Conservation (phyloP, 345 rosid species). For the Durio zibethinus region DNA sequence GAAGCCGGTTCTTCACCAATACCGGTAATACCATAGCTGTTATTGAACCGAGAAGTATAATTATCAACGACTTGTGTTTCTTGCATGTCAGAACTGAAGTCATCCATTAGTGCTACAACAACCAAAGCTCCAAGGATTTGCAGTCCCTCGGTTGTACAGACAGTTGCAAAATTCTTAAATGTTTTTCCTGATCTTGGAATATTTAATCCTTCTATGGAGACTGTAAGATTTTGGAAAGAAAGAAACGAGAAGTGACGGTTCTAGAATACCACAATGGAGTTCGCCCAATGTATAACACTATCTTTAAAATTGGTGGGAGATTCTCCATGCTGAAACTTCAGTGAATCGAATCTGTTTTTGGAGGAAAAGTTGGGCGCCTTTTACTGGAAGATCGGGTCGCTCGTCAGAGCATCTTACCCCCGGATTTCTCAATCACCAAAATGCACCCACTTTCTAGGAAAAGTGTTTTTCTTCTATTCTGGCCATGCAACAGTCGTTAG, state of each 20-base stretch:
- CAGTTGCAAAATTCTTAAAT: no score
- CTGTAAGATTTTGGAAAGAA: no score
- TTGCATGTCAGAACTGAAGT: not conserved
- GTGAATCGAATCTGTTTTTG: not conserved
- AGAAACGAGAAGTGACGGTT: no score
- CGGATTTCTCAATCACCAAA: not conserved
- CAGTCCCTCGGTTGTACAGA: not conserved
- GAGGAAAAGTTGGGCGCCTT: not conserved
- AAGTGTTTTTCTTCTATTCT: not conserved
- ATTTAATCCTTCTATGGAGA: no score
- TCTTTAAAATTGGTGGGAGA: not conserved
- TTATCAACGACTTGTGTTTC: not conserved
- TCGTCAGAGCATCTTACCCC: no score
- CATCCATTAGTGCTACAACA: not conserved
- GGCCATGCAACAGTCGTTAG: no score
- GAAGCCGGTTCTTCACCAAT: not conserved
- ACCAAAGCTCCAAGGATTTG: not conserved
- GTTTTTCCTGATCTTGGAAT: no score
- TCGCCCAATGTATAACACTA: no score
- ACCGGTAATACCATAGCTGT: not conserved
- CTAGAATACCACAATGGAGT: no score
- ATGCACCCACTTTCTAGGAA: not conserved
- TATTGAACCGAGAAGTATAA: slow-evolving; percentile 1
- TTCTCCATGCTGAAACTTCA: not conserved
- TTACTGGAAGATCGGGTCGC: not conserved